phyloP scores from a whole-genome alignment of 495 filamentous ascomycete genomes.

The Xylaria palmicola region DNA sequence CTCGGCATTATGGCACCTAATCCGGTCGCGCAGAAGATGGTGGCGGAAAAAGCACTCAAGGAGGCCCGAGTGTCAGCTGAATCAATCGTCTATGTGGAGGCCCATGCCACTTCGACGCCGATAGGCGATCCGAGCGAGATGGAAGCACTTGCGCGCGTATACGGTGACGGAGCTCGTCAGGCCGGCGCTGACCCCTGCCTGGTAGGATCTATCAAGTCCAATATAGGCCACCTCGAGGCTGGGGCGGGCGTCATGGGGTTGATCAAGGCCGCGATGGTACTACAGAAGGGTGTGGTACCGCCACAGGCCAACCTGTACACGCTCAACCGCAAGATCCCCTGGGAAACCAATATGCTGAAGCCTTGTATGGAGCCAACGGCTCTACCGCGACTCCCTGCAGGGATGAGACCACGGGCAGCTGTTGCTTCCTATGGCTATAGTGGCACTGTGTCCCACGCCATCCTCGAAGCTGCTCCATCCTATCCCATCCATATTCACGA shows the following conservation, averaged over 20 bases:
- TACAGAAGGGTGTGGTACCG: constrained; percentile 34
- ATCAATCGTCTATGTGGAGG: constrained; percentile 41
- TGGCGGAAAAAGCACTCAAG: constrained; percentile 31
- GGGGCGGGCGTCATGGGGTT: constrained; percentile 38
- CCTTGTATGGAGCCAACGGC: too few species aligned
- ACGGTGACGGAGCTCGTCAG: constrained; percentile 11
- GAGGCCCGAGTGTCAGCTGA: constrained; percentile 28
- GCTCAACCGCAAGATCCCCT: constrained; percentile 36
- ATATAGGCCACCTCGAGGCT: constrained; percentile 30
- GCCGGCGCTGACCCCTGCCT: constrained; percentile 5
- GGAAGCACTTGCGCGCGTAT: constrained; percentile 29
- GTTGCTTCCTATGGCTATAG: constrained; percentile 47
- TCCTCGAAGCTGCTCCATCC: constrained; percentile 30
- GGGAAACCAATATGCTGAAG: too few species aligned
- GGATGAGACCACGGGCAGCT: constrained; percentile 34
- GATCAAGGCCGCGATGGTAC: constrained; percentile 37
- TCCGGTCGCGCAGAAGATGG: constrained; percentile 28
- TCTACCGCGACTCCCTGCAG: too few species aligned
- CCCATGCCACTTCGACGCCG: constrained; percentile 41
- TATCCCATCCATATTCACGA: background rate
- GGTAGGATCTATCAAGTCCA: constrained; percentile 29
- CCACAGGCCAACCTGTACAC: constrained; percentile 35
- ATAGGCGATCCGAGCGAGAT: constrained; percentile 46
- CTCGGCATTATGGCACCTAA: constrained; percentile 42
- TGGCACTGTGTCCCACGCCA: constrained; percentile 42